Conservation (phyloP, 192 early-diverging fungal species). For the Podila horticola region DNA sequence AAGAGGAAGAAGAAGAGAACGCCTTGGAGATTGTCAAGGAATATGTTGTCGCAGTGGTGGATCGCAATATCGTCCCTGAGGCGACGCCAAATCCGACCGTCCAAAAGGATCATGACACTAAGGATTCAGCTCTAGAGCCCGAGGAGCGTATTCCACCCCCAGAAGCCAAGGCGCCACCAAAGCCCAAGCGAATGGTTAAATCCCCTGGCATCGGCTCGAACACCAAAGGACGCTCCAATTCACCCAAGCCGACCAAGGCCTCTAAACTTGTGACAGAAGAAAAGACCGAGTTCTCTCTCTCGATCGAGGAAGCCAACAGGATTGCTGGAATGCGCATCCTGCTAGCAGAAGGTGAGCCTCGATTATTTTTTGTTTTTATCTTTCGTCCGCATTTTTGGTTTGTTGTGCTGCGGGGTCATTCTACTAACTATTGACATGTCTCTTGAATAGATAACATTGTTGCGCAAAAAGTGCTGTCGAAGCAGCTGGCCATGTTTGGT, state of each 20-base stretch:
- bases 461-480: slow-evolving; percentile 57
- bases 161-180: neutral
- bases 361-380: too few relatives aligned
- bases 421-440: neutral
- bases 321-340: slow-evolving; percentile 56
- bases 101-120: neutral
- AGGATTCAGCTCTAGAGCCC: neutral
- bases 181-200: slow-evolving; percentile 29
- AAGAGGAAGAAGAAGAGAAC: too few relatives aligned
- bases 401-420: neutral
- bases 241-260: slow-evolving; percentile 27
- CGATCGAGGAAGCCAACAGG: slow-evolving; percentile 45
- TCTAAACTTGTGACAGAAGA: slow-evolving; percentile 37
- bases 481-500: slow-evolving; percentile 56
- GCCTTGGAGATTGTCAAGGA: neutral
- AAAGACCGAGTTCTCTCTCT: slow-evolving; percentile 45
- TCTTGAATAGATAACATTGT: slow-evolving; percentile 52
- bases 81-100: neutral
- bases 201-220: slow-evolving; percentile 16
- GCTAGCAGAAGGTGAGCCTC: slow-evolving; percentile 53
- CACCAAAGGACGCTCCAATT: slow-evolving; percentile 40
- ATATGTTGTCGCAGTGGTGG: neutral
- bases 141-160: neutral
- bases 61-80: slow-evolving; percentile 1
- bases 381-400: neutral